Conservation (phyloP, 495 filamentous ascomycete species). For the Durotheca rogersii region DNA sequence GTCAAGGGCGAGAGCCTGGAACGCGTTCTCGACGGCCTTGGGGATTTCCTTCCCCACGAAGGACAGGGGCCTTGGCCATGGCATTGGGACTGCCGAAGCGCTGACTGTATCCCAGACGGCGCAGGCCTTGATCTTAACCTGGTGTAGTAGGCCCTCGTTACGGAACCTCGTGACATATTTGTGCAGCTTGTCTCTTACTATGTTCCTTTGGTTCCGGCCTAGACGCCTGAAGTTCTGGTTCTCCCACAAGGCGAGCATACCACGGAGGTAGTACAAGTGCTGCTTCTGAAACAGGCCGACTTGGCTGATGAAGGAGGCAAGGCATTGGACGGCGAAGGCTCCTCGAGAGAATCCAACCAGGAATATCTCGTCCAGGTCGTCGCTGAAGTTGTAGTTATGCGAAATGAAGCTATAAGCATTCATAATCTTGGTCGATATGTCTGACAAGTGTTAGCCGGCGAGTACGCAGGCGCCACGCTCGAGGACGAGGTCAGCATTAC, state of each 20-base stretch:
- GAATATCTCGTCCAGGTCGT: conserved; percentile 64
- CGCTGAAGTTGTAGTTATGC: conserved; percentile 53
- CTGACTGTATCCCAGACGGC: conserved; percentile 45
- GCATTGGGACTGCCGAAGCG: conserved; percentile 37
- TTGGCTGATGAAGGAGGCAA: conserved; percentile 55
- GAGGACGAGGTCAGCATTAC: too few relatives aligned
- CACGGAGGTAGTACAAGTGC: neutral
- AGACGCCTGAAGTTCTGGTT: too few relatives aligned
- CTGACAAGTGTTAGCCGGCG: too few relatives aligned
- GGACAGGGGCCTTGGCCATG: conserved; percentile 28
- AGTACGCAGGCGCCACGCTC: too few relatives aligned
- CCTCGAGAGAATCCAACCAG: conserved; percentile 66
- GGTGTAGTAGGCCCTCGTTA: too few relatives aligned
- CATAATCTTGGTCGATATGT: too few relatives aligned
- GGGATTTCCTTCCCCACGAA: conserved; percentile 33
- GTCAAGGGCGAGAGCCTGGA: conserved; percentile 71
- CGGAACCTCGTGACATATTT: too few relatives aligned
- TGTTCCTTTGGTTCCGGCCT: too few relatives aligned
- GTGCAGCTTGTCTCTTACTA: too few relatives aligned
- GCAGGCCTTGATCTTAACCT: conserved; percentile 41
- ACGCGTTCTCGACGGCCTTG: conserved; percentile 60
- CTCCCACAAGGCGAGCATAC: conserved; percentile 4
- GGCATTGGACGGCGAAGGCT: conserved; percentile 60
- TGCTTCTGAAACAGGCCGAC: conserved; percentile 49
- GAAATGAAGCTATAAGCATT: conserved; percentile 61